Base-by-base conservation (phyloP, 2,329 filamentous ascomycete species). In the Penicillium corylophilum region DNA sequence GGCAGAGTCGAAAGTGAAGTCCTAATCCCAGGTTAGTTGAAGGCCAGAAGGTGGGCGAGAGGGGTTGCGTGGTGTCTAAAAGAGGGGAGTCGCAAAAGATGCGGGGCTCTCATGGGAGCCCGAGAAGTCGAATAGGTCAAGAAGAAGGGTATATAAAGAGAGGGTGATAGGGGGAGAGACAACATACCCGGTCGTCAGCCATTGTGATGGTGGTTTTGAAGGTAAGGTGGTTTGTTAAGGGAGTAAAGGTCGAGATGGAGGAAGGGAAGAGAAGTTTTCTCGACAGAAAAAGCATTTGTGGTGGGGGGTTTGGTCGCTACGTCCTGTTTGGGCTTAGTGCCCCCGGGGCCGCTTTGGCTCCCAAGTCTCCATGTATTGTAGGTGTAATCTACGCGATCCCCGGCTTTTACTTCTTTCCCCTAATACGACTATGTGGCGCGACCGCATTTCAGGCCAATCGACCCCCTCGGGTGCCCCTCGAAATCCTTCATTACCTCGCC, bases 1-100 rank as follows among this genome's bases (percentile, higher is more conserved):
- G 82, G 87, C 90, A 79, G 85, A 88, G 67, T 96, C 91, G 85
- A 97, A 97, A 77, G 82, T 85, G 75, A 86, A 77, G 71, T 88
- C 82, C 76, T 88, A 85, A 82, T 89, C 36, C 15, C 5, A 53
- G 16, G 40, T 63, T 52, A 56, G 48, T 51, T 24, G 6, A 6
- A n/a, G 22, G 44, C 9, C n/a, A 42, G 16, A n/a, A 24, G 29
- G 28, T 36, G 33, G 18, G 24, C 31, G 15, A 43, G 22, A 23
- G 26, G 36, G 26, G 31, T 58, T 47, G 48, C 43, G 51, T 53
- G 47, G 49, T 60, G 52, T 48, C n/a, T n/a, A 47, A 45, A 56
- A 57, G 55, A 57, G 62, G 54, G 52, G 48, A 56, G 51, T 57
- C 20, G 48, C 57, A 52, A 59, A 50, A 61, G 62, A 64, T 68